Conservation (phyloP, 208 protist genomes). For the Leishmania major region DNA sequence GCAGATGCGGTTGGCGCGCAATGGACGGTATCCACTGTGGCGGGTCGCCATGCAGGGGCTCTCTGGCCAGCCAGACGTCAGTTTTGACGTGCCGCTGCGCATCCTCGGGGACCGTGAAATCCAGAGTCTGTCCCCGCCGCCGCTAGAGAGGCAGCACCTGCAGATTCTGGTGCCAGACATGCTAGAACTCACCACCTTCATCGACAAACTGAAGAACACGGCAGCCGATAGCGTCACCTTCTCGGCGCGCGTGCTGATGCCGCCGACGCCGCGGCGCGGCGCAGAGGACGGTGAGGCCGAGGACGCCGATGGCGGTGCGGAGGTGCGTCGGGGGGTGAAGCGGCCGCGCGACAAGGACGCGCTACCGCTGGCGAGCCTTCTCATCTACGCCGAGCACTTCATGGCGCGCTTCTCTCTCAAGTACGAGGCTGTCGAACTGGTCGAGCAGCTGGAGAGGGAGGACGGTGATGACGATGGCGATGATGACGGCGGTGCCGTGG, state of each 20-base stretch:
- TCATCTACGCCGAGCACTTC: slow-evolving; percentile 58
- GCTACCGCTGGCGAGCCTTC: slow-evolving; percentile 30
- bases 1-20: slow-evolving; percentile 60
- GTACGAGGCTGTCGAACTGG: slow-evolving; percentile 58
- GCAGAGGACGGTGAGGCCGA: slow-evolving; percentile 19
- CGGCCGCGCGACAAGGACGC: neutral
- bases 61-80: slow-evolving; percentile 50
- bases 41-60: slow-evolving; percentile 45
- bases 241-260: slow-evolving; percentile 21
- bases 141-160: slow-evolving; percentile 50
- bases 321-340: neutral
- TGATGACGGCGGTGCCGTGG: neutral
- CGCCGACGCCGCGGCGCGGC: neutral
- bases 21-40: slow-evolving; percentile 30
- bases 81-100: slow-evolving; percentile 80
- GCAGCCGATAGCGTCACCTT: slow-evolving; percentile 72
- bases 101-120: slow-evolving; percentile 68
- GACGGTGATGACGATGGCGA: neutral
- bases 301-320: neutral
- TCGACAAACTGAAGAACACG: slow-evolving; percentile 71
- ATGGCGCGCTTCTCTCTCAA: slow-evolving; percentile 64
- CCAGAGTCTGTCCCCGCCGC: slow-evolving; percentile 46
- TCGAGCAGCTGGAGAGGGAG: slow-evolving; percentile 18
- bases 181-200: slow-evolving; percentile 69
- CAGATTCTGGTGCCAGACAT: slow-evolving; percentile 66